Evolutionary conservation across 1,284 basidiomycete genomes (phyloP).

Genomic region (Trametes sp.): DNA sequence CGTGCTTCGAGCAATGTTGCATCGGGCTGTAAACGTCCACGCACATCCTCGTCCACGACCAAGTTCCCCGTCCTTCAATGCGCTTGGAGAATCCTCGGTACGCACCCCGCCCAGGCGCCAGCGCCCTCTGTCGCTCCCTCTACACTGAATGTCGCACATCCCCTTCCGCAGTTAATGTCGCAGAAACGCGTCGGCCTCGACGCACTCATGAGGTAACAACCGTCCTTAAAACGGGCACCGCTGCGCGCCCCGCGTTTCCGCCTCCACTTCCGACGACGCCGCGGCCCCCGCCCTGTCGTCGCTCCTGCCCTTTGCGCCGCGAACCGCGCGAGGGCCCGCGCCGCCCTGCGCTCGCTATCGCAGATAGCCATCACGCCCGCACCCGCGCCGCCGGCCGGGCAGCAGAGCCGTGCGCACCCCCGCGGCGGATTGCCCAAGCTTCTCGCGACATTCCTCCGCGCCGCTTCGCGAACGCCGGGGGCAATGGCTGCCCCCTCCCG

Average conservation of each 20-base stretch:
- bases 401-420: constrained; percentile 18
- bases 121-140: not conserved
- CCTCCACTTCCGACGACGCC: constrained; percentile 9
- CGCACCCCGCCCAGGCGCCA: constrained; percentile 2
- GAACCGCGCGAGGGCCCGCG: not conserved
- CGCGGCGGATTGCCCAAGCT: constrained; percentile 26
- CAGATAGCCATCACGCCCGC: constrained; percentile 3
- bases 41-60: constrained; percentile 8
- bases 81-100: constrained; percentile 27
- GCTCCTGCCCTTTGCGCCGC: constrained; percentile 18
- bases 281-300: constrained; percentile 3
- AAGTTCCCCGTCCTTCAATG: constrained; percentile 12
- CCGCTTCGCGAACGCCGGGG: constrained; percentile 29
- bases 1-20: not conserved
- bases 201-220: constrained; percentile 1
- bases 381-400: constrained; percentile 3
- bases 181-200: constrained; percentile 19
- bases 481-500: constrained; percentile 5
- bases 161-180: constrained; percentile 29
- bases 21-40: constrained; percentile 12
- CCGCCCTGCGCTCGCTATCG: constrained; percentile 7
- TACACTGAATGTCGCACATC: constrained; percentile 12
- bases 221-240: constrained; percentile 9
- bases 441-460: constrained; percentile 37
- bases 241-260: constrained; percentile 12